Conservation (phyloP, 305 asterid genomes). For the Petunia hybrid region DNA sequence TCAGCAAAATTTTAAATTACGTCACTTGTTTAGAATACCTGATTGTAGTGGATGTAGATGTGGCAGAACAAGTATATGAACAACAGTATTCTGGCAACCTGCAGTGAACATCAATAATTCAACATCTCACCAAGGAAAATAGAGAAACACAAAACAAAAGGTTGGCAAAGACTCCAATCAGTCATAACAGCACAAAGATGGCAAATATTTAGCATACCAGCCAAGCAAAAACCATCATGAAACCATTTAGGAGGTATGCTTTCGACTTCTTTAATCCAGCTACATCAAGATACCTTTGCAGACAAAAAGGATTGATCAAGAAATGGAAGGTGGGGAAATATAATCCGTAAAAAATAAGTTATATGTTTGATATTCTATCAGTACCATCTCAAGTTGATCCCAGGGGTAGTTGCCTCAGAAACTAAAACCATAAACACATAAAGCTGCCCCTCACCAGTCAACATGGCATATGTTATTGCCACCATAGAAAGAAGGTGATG, state of each 20-base stretch:
- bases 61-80: conserved; percentile 74
- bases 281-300: conserved; percentile 81
- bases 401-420: conserved; percentile 91
- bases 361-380: neutral
- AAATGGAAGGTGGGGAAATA: conserved; percentile 7
- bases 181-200: neutral
- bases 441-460: conserved; percentile 84
- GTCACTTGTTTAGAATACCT: conserved; percentile 48
- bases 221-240: conserved; percentile 68
- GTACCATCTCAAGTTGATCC: conserved; percentile 89
- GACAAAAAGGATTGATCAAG: conserved; percentile 4
- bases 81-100: conserved; percentile 83
- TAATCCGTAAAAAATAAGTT: neutral
- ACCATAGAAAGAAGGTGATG: conserved; percentile 82
- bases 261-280: conserved; percentile 74
- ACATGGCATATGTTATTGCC: conserved; percentile 62
- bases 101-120: conserved; percentile 34
- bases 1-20: neutral
- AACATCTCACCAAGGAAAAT: conserved; percentile 18
- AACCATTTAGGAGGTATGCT: conserved; percentile 69
- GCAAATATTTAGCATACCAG: conserved; percentile 54
- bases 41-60: conserved; percentile 50
- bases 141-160: neutral
- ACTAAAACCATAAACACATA: conserved; percentile 69
- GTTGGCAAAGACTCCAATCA: neutral